Conservation (phyloP, 768 basidiomycete species). For the Tricholoma bakamatsutake region DNA sequence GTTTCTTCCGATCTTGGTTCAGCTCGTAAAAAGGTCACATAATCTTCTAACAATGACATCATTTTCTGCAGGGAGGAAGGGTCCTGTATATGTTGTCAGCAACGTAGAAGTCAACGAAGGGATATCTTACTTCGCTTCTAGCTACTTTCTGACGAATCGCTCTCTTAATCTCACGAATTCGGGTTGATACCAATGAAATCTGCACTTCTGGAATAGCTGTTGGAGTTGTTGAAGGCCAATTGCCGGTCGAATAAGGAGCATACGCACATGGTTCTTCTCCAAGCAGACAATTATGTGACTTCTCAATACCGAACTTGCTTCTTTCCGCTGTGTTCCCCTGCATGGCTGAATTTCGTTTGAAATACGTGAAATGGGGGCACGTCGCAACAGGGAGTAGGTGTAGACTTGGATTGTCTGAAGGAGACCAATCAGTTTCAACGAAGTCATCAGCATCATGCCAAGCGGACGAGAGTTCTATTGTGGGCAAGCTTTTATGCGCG, state of each 20-base stretch:
- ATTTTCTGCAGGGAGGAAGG: constrained; percentile 34
- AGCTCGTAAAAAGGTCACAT: constrained; percentile 45
- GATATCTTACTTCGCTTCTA: constrained; percentile 5
- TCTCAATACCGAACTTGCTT: constrained; percentile 84
- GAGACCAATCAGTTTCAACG: constrained; percentile 66
- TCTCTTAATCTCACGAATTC: constrained; percentile 45
- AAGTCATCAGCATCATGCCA: constrained; percentile 86
- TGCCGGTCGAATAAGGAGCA: not conserved
- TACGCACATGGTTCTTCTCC: constrained; percentile 64
- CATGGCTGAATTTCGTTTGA: constrained; percentile 51
- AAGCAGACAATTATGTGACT: constrained; percentile 76
- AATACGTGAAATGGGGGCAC: constrained; percentile 81
- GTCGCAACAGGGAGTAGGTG: constrained; percentile 68
- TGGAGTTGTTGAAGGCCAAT: constrained; percentile 3
- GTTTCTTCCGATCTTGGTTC: constrained; percentile 35
- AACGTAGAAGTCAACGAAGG: not conserved
- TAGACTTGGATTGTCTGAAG: constrained; percentile 48
- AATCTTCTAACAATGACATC: constrained; percentile 55
- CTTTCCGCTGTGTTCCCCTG: constrained; percentile 34
- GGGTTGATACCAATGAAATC: constrained; percentile 47
- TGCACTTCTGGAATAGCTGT: constrained; percentile 64
- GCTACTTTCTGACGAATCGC: constrained; percentile 9
- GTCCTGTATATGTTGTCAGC: constrained; percentile 4
- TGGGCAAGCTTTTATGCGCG: constrained; percentile 38
- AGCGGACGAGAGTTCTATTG: constrained; percentile 36